These are phyloP conservation scores for Eruca vesicaria DNA, from an alignment of 441 rosid species.

Conservation along the genomic window DNA sequence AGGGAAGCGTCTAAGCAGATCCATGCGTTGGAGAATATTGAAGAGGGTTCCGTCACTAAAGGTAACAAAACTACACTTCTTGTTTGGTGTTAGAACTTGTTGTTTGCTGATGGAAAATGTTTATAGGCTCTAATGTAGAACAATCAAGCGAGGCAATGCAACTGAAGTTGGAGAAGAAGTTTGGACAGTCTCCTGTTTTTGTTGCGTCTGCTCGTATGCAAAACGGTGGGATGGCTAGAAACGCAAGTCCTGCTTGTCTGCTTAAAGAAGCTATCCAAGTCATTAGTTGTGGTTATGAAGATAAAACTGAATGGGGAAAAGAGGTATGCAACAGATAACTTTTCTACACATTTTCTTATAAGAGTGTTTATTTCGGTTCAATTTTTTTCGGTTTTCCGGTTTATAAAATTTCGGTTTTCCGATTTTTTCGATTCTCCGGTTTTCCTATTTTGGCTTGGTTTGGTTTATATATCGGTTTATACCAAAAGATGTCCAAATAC, in stretches of 20 bases:
- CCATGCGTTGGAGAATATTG: slow-evolving; percentile 74
- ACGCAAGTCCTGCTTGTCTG: slow-evolving; percentile 77
- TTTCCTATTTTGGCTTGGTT: neutral
- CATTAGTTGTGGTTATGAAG: slow-evolving; percentile 97
- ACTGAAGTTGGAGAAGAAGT: slow-evolving; percentile 84
- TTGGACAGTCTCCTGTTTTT: slow-evolving; percentile 96
- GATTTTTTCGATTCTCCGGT: neutral
- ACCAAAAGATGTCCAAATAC: too few relatives aligned
- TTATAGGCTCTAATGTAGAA: slow-evolving; percentile 49
- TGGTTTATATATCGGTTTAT: neutral
- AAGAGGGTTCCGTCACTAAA: slow-evolving; percentile 57
- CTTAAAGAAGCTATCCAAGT: slow-evolving; percentile 97
- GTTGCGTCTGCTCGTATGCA: slow-evolving; percentile 77
- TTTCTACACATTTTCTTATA: neutral
- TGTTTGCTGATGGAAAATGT: neutral
- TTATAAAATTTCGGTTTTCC: neutral
- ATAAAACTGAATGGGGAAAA: slow-evolving; percentile 97
- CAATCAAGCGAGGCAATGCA: slow-evolving; percentile 62
- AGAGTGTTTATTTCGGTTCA: neutral
- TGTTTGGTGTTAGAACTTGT: neutral
- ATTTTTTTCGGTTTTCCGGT: neutral
- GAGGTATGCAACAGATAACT: slow-evolving; percentile 46
- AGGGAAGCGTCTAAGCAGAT: slow-evolving; percentile 75
- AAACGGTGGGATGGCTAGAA: slow-evolving; percentile 81
- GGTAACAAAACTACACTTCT: slow-evolving; percentile 42